These are phyloP conservation scores for Rubus parviflorus DNA, from an alignment of 306 rosid species.

Conservation along the genomic window DNA sequence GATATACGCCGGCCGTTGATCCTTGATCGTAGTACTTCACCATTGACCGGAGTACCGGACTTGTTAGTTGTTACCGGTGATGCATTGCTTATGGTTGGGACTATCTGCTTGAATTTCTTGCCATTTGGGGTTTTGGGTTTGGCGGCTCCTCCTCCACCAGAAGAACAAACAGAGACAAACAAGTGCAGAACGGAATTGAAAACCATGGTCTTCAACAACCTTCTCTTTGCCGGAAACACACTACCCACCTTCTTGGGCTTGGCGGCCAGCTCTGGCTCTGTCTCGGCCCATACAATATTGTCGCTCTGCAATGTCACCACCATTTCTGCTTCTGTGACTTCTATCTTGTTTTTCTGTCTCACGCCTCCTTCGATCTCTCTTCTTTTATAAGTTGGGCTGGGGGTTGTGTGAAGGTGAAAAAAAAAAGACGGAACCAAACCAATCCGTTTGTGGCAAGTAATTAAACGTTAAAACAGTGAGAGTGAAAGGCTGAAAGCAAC, in stretches of 20 bases:
- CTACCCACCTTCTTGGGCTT: background rate
- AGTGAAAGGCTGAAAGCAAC: no score
- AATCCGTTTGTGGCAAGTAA: no score
- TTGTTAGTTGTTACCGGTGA: background rate
- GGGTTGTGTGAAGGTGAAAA: no score
- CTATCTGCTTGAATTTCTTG: background rate
- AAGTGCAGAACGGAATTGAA: background rate
- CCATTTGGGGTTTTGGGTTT: background rate
- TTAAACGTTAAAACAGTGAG: no score
- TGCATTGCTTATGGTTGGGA: background rate
- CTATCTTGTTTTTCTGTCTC: background rate
- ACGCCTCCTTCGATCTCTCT: background rate
- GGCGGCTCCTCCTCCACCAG: background rate
- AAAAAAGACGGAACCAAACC: no score
- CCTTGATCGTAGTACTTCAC: background rate
- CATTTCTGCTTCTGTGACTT: background rate
- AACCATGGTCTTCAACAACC: conserved; percentile 5
- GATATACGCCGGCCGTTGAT: background rate
- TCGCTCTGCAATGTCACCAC: background rate
- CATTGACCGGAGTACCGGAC: background rate
- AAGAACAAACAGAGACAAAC: background rate
- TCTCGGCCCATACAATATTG: background rate
- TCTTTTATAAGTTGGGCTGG: background rate
- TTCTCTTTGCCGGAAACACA: conserved; percentile 3
- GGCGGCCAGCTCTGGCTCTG: background rate